phyloP scores from a whole-genome alignment of 768 basidiomycete genomes.

The Pleurotus tuber-regium region DNA sequence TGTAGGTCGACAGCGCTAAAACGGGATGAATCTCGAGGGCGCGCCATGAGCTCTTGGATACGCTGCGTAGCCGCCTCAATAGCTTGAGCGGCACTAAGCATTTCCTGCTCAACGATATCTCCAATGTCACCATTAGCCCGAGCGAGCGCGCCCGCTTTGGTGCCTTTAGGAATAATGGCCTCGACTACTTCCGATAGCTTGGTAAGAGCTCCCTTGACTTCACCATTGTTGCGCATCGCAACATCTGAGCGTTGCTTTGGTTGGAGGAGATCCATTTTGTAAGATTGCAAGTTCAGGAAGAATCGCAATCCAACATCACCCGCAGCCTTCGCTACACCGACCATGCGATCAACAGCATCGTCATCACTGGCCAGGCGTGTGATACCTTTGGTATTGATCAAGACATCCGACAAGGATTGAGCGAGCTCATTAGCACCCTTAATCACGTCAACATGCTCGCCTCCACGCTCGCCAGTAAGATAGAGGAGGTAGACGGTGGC shows the following conservation, averaged over 20 bases:
- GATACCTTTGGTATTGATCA: conserved; percentile 93
- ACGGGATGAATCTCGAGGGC: conserved; percentile 83
- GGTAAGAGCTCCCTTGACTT: conserved; percentile 75
- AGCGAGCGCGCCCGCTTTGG: conserved; percentile 63
- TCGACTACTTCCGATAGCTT: conserved; percentile 91
- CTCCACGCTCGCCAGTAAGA: conserved; percentile 82
- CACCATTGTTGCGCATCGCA: conserved; percentile 86
- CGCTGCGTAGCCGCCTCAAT: conserved; percentile 93
- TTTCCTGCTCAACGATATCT: conserved; percentile 94
- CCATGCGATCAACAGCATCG: conserved; percentile 88
- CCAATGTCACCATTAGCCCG: conserved; percentile 92
- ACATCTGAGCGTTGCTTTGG: conserved; percentile 78
- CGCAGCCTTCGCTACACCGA: conserved; percentile 77
- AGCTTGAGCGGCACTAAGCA: conserved; percentile 88
- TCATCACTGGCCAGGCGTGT: conserved; percentile 90
- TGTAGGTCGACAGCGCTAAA: conserved; percentile 91
- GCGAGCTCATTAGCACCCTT: conserved; percentile 96
- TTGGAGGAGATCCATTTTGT: conserved; percentile 80
- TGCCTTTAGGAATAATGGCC: conserved; percentile 78
- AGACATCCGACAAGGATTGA: conserved; percentile 87
- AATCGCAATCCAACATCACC: conserved; percentile 89
- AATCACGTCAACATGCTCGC: conserved; percentile 97
- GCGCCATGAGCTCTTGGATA: conserved; percentile 86
- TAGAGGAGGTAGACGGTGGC: conserved; percentile 92
- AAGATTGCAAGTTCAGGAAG: conserved; percentile 95